Evolutionary conservation across 208 protist species (phyloP), one percentile per base, ranked within the genome.

Genomic region (Lotmaria passim): DNA sequence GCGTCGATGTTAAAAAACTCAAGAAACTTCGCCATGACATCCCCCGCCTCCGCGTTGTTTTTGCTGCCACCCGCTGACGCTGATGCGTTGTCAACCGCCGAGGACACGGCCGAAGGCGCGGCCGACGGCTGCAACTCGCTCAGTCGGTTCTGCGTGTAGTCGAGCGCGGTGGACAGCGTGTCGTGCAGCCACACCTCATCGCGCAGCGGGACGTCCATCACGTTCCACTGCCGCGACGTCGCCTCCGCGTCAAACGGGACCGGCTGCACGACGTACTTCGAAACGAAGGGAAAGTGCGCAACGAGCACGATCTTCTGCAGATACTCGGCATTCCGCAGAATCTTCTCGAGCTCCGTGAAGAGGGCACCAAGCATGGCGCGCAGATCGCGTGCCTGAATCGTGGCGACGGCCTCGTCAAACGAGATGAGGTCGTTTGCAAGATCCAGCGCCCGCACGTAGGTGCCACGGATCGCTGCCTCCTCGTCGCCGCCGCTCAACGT

Each of bases 311-410:
- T 75, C 64, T 87, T 83, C 38, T 86, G 69, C 52, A 96, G 75
- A 65, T 93, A 94, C 61, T 84, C 82, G 19, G 82, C 85, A 57
- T 96, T 96, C 28, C 91, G 83, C 47, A 96, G 58, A 30, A 94
- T 83, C 70, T 93, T 94, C 50, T 92, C 86, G 11, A 96, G 68
- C 73, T 94, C 86, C 19, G 73, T 71, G 73, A 94, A 91, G 43
- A 96, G 78, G 17, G 83, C 82, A n/a, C 65, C 73, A 14, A 96
- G 78, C 71, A 96, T 79, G 6, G 82, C 61, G 26, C 80, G 81
- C 48, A 96, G 69, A 30, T 89, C 86, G 6, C 68, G 78, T 1
- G 73, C 53, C 58, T 96, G 91, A 19, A 91, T 66, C 2, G 76
- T 79, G 24, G 85, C 87, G 7, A 87, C 71, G 10, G 88, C 86